These are phyloP conservation scores for Leccinum fallax DNA, from an alignment of 1,284 basidiomycete species.

Conservation along the genomic window DNA sequence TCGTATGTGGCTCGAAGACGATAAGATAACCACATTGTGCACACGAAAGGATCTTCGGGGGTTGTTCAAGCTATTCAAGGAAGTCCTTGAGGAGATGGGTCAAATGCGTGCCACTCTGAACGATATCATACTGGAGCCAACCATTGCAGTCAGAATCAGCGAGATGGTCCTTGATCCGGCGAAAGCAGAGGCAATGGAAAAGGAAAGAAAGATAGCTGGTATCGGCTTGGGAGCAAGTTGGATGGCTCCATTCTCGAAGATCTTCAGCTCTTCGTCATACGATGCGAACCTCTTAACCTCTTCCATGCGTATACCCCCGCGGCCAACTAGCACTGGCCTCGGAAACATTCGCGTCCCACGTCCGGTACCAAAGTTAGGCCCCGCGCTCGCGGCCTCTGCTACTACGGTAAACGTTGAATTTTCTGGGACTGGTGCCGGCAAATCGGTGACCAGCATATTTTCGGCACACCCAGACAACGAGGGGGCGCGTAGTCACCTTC, in stretches of 20 bases:
- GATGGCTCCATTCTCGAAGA: conserved; percentile 83
- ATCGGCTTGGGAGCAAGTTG: conserved; percentile 49
- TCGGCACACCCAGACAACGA: conserved; percentile 38
- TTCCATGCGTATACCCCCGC: conserved; percentile 26
- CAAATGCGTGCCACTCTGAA: conserved; percentile 85
- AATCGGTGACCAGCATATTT: conserved; percentile 66
- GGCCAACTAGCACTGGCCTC: conserved; percentile 22
- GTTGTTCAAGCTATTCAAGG: conserved; percentile 85
- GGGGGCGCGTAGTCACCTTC: conserved; percentile 19
- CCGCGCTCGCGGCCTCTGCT: conserved; percentile 81
- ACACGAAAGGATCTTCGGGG: conserved; percentile 83
- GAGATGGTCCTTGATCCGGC: conserved; percentile 69
- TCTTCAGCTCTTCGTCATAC: conserved; percentile 50
- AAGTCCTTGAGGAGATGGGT: conserved; percentile 84
- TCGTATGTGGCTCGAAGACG: conserved; percentile 71
- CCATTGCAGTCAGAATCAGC: conserved; percentile 70
- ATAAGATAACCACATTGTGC: conserved; percentile 63
- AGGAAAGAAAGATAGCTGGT: conserved; percentile 32
- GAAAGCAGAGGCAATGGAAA: conserved; percentile 49
- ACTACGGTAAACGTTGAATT: conserved; percentile 95
- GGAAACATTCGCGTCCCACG: conserved; percentile 36
- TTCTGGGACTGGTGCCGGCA: conserved; percentile 72
- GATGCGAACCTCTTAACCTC: conserved; percentile 17
- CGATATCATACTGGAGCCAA: conserved; percentile 88
- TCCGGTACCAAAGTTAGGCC: conserved; percentile 72